Evolutionary conservation across 768 basidiomycete species (phyloP).

Genomic region (Suillus ampliporus): DNA sequence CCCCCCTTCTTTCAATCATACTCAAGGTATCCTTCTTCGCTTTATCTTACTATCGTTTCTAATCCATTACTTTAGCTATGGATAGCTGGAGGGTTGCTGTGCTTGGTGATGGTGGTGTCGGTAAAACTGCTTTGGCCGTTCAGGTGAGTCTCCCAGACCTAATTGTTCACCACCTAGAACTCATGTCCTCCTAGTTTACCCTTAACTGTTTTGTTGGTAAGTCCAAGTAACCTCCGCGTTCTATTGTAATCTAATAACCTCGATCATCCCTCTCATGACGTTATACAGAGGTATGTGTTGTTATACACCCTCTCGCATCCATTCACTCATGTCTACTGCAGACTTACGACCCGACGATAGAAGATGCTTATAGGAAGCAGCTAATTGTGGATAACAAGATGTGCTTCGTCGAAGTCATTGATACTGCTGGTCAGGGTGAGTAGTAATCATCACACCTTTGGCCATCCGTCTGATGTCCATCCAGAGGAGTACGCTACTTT

Average conservation of each 20-base stretch:
- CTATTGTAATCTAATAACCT: constrained; percentile 19
- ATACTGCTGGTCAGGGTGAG: constrained; percentile 96
- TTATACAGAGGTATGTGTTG: constrained; percentile 56
- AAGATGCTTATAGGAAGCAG: constrained; percentile 96
- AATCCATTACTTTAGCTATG: constrained; percentile 55
- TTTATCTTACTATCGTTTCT: constrained; percentile 14
- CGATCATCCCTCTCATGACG: constrained; percentile 18
- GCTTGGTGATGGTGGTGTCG: constrained; percentile 96
- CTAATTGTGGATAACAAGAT: constrained; percentile 93
- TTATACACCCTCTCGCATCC: constrained; percentile 15
- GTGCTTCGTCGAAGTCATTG: constrained; percentile 96
- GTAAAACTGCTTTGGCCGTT: constrained; percentile 95
- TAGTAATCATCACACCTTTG: constrained; percentile 17
- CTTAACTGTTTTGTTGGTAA: constrained; percentile 95
- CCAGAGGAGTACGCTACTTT: constrained; percentile 96
- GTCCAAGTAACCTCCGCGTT: constrained; percentile 33
- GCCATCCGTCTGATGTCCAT: constrained; percentile 25
- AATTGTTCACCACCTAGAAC: constrained; percentile 16
- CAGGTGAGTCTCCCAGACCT: constrained; percentile 62
- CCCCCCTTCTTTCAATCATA: constrained; percentile 36
- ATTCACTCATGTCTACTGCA: constrained; percentile 37
- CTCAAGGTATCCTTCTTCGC: constrained; percentile 22
- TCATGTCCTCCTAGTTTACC: constrained; percentile 70
- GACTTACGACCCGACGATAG: constrained; percentile 99
- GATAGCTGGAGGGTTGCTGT: constrained; percentile 97